Percentiles rank a stretch among this genome's conserved stretches.
Evolutionary conservation across 306 rosid genomes (phyloP).

Genomic region (Morella rubra): DNA sequence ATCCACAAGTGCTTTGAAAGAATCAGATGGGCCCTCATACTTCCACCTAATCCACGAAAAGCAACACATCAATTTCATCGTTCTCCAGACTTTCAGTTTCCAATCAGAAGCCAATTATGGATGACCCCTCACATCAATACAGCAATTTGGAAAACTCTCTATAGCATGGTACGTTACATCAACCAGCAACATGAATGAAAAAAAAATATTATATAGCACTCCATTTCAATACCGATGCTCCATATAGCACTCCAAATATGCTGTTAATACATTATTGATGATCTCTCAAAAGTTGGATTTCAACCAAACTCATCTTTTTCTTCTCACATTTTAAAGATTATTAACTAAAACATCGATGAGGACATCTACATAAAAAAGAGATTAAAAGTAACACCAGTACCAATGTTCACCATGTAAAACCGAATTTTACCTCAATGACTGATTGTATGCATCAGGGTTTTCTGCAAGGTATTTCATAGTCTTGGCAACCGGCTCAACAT

Average conservation of each 20-base stretch:
- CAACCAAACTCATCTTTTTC: no score
- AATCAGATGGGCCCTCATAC: conserved; percentile 90
- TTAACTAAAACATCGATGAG: background rate
- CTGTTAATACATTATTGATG: no score
- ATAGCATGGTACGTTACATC: background rate
- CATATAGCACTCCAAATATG: no score
- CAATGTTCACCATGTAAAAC: conserved; percentile 6
- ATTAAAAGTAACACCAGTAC: background rate
- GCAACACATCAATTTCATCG: background rate
- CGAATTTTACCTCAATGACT: conserved; percentile 64
- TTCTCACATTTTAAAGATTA: background rate
- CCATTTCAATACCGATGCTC: background rate
- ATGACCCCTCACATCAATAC: background rate
- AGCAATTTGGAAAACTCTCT: background rate
- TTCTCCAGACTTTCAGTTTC: background rate
- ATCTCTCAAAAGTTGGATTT: no score
- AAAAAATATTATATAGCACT: no score
- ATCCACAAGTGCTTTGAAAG: conserved; percentile 97
- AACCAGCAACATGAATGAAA: background rate
- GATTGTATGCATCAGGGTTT: conserved; percentile 79
- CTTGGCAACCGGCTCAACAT: conserved; percentile 68
- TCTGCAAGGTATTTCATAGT: conserved; percentile 69
- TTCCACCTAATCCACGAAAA: conserved; percentile 73
- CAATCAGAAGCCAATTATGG: background rate
- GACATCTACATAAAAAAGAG: background rate